Conservation (phyloP, 202 grass and related monocot species). For the Eragrostis tef region DNA sequence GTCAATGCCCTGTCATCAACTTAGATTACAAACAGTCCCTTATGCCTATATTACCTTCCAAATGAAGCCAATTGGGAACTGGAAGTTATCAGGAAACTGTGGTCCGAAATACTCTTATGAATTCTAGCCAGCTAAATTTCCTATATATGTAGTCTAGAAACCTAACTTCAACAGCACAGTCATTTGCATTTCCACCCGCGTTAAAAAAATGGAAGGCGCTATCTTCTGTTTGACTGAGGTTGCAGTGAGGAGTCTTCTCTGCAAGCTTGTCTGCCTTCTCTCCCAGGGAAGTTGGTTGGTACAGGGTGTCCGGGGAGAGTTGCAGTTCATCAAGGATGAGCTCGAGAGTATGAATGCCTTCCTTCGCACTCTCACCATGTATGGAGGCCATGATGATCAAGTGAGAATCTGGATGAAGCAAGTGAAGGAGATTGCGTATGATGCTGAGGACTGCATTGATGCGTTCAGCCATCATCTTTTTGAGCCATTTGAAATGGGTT, state of each 20-base stretch:
- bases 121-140: no score
- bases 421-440: constrained; percentile 53
- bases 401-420: constrained; percentile 43
- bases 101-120: constrained; percentile 11
- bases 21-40: background rate
- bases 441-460: constrained; percentile 54
- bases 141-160: constrained; percentile 19
- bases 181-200: background rate
- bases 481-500: constrained; percentile 9
- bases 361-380: constrained; percentile 39
- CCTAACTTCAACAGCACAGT: background rate
- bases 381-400: constrained; percentile 37
- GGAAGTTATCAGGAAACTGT: constrained; percentile 30
- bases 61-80: background rate
- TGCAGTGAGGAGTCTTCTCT: constrained; percentile 42
- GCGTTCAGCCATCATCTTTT: constrained; percentile 31
- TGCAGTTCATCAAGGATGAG: constrained; percentile 54
- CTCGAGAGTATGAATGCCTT: constrained; percentile 57
- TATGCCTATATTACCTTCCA: constrained; percentile 1
- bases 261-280: constrained; percentile 51
- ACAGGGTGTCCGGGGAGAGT: constrained; percentile 32
- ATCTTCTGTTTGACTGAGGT: constrained; percentile 42
- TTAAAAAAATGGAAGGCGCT: constrained; percentile 32
- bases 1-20: constrained; percentile 16
- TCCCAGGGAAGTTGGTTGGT: constrained; percentile 36